These are phyloP conservation scores for Aspergillus steynii DNA, from an alignment of 495 filamentous ascomycete genomes.

Conservation along the genomic window DNA sequence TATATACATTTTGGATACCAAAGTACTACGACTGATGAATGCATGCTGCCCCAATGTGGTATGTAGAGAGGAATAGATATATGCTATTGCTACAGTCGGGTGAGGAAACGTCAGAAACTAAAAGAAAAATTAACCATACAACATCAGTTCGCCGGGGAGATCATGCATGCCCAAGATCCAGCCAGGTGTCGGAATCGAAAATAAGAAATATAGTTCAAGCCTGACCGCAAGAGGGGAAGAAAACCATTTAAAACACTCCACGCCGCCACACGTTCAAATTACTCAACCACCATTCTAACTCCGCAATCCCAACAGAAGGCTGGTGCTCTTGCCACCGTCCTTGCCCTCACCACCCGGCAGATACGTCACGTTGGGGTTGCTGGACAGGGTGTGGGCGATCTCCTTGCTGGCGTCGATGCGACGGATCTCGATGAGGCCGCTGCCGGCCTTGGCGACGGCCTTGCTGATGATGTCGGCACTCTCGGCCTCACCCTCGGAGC, in stretches of 20 bases:
- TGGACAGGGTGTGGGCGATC: conserved; percentile 85
- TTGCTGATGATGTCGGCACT: conserved; percentile 90
- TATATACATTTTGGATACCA: background rate
- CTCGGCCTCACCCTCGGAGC: conserved; percentile 96
- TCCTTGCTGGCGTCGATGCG: conserved; percentile 96
- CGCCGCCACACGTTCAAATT: background rate
- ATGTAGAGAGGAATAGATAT: conserved; percentile 25
- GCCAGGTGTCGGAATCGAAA: conserved; percentile 21
- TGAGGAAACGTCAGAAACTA: conserved; percentile 13
- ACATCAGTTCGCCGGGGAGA: conserved; percentile 32
- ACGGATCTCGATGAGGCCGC: conserved; percentile 91
- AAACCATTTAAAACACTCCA: conserved; percentile 11
- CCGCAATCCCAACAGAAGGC: conserved; percentile 62
- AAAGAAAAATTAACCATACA: conserved; percentile 25
- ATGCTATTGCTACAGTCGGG: conserved; percentile 48
- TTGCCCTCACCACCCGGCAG: conserved; percentile 72
- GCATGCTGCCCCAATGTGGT: conserved; percentile 2
- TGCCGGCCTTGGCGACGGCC: conserved; percentile 87
- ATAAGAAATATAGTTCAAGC: conserved; percentile 25
- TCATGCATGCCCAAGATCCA: conserved; percentile 34
- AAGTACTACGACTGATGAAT: background rate
- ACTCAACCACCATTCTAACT: conserved; percentile 24
- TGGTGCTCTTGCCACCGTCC: conserved; percentile 62
- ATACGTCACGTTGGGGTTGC: conserved; percentile 96
- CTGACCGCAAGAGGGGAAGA: background rate